phyloP scores from a whole-genome alignment of 2,329 filamentous ascomycete species.

The Colletotrichum acutatum region DNA sequence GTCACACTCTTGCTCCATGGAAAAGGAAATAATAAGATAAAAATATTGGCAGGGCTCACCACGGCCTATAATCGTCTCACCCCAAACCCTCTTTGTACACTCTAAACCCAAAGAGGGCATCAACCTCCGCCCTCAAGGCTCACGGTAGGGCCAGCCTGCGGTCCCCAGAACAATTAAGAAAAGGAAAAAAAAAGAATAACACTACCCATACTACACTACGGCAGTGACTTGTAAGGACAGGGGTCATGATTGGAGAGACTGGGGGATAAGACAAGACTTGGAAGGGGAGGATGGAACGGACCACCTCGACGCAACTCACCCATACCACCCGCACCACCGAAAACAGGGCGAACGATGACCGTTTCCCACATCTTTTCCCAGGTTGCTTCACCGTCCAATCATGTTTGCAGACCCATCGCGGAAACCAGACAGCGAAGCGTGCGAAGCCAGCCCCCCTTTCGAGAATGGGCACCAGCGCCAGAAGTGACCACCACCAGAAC shows the following conservation, averaged over 20 bases:
- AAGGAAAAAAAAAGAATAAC: not conserved
- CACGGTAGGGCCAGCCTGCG: not conserved
- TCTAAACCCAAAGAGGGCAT: not conserved
- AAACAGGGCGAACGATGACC: conserved; percentile 35
- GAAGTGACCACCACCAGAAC: not conserved
- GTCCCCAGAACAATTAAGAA: not conserved
- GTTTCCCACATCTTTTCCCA: conserved; percentile 2
- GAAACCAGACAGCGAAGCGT: not conserved
- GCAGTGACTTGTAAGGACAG: not conserved
- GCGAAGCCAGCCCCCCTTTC: not conserved
- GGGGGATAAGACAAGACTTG: not conserved
- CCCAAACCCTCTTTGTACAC: not conserved
- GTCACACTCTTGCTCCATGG: not conserved
- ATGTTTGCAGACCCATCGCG: not conserved
- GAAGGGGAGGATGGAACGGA: not conserved
- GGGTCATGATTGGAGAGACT: not conserved
- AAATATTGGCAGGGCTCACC: not conserved
- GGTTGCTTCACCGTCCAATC: conserved; percentile 16
- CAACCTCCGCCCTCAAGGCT: not conserved
- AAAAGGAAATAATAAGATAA: not conserved
- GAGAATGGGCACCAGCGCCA: not conserved
- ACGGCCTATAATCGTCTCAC: not conserved
- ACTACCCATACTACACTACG: not conserved
- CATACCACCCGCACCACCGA: not conserved
- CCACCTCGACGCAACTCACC: not conserved